phyloP scores from a whole-genome alignment of 2,329 filamentous ascomycete genomes.

The Talaromyces sp. region DNA sequence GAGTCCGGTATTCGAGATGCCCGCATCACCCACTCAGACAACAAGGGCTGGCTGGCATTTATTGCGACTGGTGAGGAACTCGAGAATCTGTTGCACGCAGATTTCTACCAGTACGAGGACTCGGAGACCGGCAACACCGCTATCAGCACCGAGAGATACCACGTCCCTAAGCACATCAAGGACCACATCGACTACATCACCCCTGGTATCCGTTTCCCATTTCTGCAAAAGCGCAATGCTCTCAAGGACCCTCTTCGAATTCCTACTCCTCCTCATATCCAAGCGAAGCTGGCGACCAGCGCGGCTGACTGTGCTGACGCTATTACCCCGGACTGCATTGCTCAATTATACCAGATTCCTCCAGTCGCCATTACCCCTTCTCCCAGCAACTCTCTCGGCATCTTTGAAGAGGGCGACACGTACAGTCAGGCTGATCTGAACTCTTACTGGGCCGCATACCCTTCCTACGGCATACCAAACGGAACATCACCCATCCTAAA shows the following conservation, averaged over 20 bases:
- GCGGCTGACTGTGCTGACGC: conserved; percentile 48
- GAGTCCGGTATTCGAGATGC: conserved; percentile 49
- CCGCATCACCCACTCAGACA: conserved; percentile 50
- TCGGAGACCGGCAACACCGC: conserved; percentile 27
- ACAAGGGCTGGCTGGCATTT: conserved; percentile 55
- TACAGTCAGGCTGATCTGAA: conserved; percentile 52
- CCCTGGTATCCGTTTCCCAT: conserved; percentile 52
- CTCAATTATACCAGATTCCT: conserved; percentile 49
- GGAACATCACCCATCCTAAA: conserved; percentile 46
- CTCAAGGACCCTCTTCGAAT: conserved; percentile 18
- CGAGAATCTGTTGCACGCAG: conserved; percentile 52
- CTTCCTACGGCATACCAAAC: conserved; percentile 37
- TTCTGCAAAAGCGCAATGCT: conserved; percentile 26
- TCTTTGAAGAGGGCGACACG: conserved; percentile 54
- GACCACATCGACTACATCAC: conserved; percentile 57
- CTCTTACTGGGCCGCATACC: conserved; percentile 47
- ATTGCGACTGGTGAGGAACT: conserved; percentile 54
- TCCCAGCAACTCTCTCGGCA: conserved; percentile 50
- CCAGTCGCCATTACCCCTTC: conserved; percentile 33
- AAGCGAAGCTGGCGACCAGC: not conserved
- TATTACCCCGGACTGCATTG: conserved; percentile 58
- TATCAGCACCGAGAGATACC: conserved; percentile 44
- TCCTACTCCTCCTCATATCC: not conserved
- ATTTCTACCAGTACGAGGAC: conserved; percentile 53
- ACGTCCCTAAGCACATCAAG: conserved; percentile 48